Conservation (phyloP, 257 asterid species). For the Dorcoceras hygrometricum region DNA sequence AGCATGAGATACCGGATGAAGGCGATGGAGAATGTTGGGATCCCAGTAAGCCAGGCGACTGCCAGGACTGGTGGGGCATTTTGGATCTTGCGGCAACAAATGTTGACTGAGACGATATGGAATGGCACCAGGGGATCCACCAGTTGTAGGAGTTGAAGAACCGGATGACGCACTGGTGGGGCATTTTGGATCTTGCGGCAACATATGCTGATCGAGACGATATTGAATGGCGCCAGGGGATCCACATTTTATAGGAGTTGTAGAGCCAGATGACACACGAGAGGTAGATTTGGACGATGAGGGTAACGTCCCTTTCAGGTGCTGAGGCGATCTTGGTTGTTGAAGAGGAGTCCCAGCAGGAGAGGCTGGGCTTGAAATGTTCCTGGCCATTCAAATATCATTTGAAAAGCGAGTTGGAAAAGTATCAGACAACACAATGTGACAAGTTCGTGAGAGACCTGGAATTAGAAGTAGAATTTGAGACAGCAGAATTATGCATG, state of each 20-base stretch:
- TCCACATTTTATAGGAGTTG: conserved; percentile 85
- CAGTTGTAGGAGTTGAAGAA: conserved; percentile 86
- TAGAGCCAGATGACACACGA: conserved; percentile 82
- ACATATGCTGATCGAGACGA: conserved; percentile 49
- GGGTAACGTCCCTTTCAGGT: conserved; percentile 77
- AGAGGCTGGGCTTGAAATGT: conserved; percentile 88
- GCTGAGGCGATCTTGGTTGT: conserved; percentile 83
- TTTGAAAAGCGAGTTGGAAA: conserved; percentile 36
- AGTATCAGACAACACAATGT: conserved; percentile 20
- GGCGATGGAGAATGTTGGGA: conserved; percentile 64
- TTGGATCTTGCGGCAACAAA: conserved; percentile 57
- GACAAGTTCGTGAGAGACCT: conserved; percentile 41
- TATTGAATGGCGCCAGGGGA: conserved; percentile 54
- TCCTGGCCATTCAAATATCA: conserved; percentile 55
- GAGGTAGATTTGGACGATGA: conserved; percentile 96
- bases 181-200: conserved; percentile 61
- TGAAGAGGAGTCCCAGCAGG: conserved; percentile 87
- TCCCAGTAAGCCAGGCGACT: conserved; percentile 67
- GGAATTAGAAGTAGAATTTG: conserved; percentile 65
- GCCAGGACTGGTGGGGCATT: conserved; percentile 39
- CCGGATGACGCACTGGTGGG: conserved; percentile 70
- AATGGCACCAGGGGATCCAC: conserved; percentile 54
- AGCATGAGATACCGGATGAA: conserved; percentile 56
- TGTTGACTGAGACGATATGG: conserved; percentile 62
- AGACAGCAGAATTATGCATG: conserved; percentile 72